Evolutionary conservation across 2,329 filamentous ascomycete genomes (phyloP).

Genomic region (Emericellopsis atlantica): DNA sequence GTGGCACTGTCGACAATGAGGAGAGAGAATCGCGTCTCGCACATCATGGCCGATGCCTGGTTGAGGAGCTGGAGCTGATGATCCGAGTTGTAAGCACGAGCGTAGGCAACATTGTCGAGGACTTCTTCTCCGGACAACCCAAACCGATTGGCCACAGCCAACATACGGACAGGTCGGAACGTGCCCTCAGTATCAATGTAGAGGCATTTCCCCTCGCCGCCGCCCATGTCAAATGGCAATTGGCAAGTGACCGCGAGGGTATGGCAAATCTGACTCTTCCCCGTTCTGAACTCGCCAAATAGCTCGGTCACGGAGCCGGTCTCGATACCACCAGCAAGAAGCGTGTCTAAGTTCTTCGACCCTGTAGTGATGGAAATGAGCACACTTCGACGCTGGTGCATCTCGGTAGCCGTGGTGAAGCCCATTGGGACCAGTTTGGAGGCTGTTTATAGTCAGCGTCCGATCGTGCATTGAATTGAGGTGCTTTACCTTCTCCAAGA

Average conservation of each 20-base stretch:
- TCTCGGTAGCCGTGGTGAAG: constrained; percentile 96
- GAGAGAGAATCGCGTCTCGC: constrained; percentile 91
- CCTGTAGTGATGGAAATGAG: constrained; percentile 97
- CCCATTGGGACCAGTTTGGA: constrained; percentile 97
- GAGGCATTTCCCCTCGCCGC: constrained; percentile 93
- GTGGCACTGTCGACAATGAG: constrained; percentile 95
- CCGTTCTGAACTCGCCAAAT: constrained; percentile 94
- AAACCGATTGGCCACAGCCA: constrained; percentile 88
- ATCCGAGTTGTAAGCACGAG: constrained; percentile 95
- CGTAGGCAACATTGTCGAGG: constrained; percentile 95
- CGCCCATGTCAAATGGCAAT: constrained; percentile 96
- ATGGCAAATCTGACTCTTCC: constrained; percentile 97
- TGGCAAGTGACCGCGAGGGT: constrained; percentile 98
- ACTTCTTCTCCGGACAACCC: constrained; percentile 95
- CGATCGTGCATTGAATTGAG: background rate
- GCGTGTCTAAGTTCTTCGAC: constrained; percentile 91
- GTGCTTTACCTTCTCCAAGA: constrained; percentile 61
- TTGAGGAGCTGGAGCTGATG: constrained; percentile 92
- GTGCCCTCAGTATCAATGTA: constrained; percentile 99
- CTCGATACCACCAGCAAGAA: constrained; percentile 88
- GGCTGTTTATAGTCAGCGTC: constrained; percentile 34
- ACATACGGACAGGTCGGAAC: constrained; percentile 79
- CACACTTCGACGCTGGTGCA: constrained; percentile 94
- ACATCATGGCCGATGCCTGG: constrained; percentile 98
- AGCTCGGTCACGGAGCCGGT: constrained; percentile 97